Evolutionary conservation across 805 yeast species (phyloP).

Genomic region (Pichia cabralensis): DNA sequence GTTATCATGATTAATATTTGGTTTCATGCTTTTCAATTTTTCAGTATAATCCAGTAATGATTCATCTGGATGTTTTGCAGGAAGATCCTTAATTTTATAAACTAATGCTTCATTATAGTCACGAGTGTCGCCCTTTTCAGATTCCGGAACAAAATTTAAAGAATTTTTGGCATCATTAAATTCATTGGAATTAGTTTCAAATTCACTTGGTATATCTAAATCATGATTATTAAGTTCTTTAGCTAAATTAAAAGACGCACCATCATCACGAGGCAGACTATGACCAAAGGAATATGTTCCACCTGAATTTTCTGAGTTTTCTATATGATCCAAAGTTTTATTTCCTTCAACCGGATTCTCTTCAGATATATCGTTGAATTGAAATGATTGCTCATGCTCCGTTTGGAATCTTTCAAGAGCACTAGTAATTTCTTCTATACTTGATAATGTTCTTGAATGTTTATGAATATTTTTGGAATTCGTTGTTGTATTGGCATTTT

Average conservation of each 20-base stretch:
- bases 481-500: not conserved
- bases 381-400: conserved; percentile 6
- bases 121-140: too few species aligned
- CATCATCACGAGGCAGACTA: too few species aligned
- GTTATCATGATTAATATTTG: not conserved
- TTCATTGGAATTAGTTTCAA: too few species aligned
- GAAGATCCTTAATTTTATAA: conserved; percentile 9
- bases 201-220: too few species aligned
- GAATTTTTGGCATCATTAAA: too few species aligned
- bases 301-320: not conserved
- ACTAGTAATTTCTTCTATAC: conserved; percentile 13
- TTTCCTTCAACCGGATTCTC: too few species aligned
- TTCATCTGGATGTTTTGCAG: conserved; percentile 7
- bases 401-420: conserved; percentile 9
- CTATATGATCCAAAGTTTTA: too few species aligned
- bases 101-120: too few species aligned
- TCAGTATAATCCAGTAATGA: conserved; percentile 5
- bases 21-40: conserved; percentile 3
- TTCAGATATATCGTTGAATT: not conserved
- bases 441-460: conserved; percentile 12
- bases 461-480: conserved; percentile 5
- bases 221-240: too few species aligned
- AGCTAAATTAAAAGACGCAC: too few species aligned
- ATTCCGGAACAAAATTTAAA: too few species aligned
- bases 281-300: too few species aligned